A percentile compares a stretch with the other conserved stretches of the same genome.
Evolutionary conservation across 2,329 filamentous ascomycete genomes (phyloP).

Genomic region (Thermothelomyces thermophilus): DNA sequence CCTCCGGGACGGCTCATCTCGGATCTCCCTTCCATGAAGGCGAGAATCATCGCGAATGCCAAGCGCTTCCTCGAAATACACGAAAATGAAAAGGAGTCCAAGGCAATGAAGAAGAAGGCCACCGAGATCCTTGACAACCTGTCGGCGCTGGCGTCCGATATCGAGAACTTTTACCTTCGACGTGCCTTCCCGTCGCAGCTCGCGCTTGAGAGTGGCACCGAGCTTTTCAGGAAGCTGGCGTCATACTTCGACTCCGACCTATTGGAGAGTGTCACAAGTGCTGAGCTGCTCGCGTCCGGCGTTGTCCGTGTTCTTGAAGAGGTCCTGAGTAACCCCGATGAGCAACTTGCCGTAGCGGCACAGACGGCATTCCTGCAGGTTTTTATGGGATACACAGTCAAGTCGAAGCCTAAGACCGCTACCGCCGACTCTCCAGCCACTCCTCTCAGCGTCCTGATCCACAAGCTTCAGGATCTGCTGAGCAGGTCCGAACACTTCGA

Average conservation of each 20-base stretch:
- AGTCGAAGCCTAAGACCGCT: slow-evolving; percentile 57
- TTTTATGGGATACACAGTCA: slow-evolving; percentile 76
- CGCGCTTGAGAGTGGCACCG: slow-evolving; percentile 46
- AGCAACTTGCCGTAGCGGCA: slow-evolving; percentile 56
- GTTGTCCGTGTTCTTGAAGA: slow-evolving; percentile 78
- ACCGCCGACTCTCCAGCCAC: slow-evolving; percentile 66
- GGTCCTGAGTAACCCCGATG: slow-evolving; percentile 68
- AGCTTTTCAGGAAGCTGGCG: slow-evolving; percentile 69
- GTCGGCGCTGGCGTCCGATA: slow-evolving; percentile 62
- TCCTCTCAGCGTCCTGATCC: slow-evolving; percentile 82
- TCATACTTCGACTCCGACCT: slow-evolving; percentile 84
- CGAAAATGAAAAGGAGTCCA: slow-evolving; percentile 66
- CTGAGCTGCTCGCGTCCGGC: slow-evolving; percentile 84
- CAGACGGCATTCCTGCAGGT: slow-evolving; percentile 81
- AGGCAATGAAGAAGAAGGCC: slow-evolving; percentile 72
- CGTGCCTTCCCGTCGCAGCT: slow-evolving; percentile 40
- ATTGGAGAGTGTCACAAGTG: slow-evolving; percentile 88
- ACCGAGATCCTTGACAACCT: slow-evolving; percentile 67
- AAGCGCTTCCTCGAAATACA: slow-evolving; percentile 79
- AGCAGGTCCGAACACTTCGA: slow-evolving; percentile 98
- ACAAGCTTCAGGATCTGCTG: slow-evolving; percentile 91
- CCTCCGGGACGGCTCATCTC: slow-evolving; percentile 43
- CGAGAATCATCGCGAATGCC: slow-evolving; percentile 68
- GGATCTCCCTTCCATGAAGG: slow-evolving; percentile 54
- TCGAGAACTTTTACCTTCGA: slow-evolving; percentile 63